A percentile compares a stretch with the other conserved stretches of the same genome.
phyloP scores from a whole-genome alignment of 768 basidiomycete species.

The Cystobasidium tubakii region DNA sequence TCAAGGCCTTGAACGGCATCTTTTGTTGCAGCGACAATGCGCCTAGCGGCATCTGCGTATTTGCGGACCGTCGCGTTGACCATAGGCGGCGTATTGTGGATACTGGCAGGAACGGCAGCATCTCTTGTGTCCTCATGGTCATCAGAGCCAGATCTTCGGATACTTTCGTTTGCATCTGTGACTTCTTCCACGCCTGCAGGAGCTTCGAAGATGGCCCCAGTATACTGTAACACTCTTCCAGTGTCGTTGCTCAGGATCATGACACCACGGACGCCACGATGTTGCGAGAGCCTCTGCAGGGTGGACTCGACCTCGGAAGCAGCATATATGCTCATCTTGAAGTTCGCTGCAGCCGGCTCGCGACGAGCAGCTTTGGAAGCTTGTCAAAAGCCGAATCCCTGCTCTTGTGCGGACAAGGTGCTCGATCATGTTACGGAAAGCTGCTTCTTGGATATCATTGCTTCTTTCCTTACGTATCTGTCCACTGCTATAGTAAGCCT shows the following conservation, averaged over 20 bases:
- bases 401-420: background rate
- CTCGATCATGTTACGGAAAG: background rate
- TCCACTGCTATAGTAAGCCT: too few species aligned
- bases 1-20: constrained; percentile 48
- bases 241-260: constrained; percentile 48
- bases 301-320: constrained; percentile 49
- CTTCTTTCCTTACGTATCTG: too few species aligned
- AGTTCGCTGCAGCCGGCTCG: background rate
- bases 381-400: background rate
- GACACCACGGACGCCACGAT: constrained; percentile 50
- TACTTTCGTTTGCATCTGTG: background rate
- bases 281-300: constrained; percentile 47
- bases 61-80: constrained; percentile 38
- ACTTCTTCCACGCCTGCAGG: background rate
- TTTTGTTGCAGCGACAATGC: constrained; percentile 46
- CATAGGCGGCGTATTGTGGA: constrained; percentile 24
- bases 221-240: constrained; percentile 42
- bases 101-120: background rate
- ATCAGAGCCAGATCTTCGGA: background rate
- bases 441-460: background rate
- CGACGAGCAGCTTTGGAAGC: background rate
- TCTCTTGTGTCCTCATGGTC: background rate
- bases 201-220: constrained; percentile 39
- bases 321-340: constrained; percentile 16
- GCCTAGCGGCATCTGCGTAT: constrained; percentile 33